Evolutionary conservation across 2,329 filamentous ascomycete species (phyloP).

Genomic region (Hymenoscyphus fraxineus): DNA sequence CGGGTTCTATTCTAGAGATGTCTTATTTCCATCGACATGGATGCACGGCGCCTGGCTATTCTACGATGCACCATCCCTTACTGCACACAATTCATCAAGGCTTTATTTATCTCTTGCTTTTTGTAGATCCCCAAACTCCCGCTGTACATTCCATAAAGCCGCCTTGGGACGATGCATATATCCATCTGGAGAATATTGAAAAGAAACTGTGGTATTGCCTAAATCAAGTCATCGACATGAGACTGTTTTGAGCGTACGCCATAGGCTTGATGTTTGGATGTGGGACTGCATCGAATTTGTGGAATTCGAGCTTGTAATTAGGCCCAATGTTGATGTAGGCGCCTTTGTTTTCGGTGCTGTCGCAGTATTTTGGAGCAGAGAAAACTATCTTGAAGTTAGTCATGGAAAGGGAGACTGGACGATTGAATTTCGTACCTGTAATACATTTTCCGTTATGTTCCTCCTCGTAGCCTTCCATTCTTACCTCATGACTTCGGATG

Average conservation of each 20-base stretch:
- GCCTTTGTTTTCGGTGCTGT: slow-evolving; percentile 95
- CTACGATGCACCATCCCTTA: slow-evolving; percentile 3
- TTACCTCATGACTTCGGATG: slow-evolving; percentile 94
- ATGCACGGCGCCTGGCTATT: slow-evolving; percentile 13
- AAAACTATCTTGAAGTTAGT: slow-evolving; percentile 60
- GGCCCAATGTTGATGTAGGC: slow-evolving; percentile 96
- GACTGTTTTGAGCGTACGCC: slow-evolving; percentile 81
- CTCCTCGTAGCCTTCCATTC: slow-evolving; percentile 99
- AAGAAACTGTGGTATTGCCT: slow-evolving; percentile 8
- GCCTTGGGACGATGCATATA: slow-evolving; percentile 9
- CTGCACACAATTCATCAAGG: background rate
- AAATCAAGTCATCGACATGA: slow-evolving; percentile 53
- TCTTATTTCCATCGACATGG: slow-evolving; percentile 1
- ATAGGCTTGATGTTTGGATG: slow-evolving; percentile 96
- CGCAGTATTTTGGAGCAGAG: slow-evolving; percentile 95
- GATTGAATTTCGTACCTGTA: slow-evolving; percentile 57
- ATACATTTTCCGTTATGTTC: slow-evolving; percentile 96
- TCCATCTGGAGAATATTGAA: slow-evolving; percentile 12
- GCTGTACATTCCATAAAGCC: slow-evolving; percentile 12
- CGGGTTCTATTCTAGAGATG: slow-evolving; percentile 9
- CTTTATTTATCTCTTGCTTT: slow-evolving; percentile 10
- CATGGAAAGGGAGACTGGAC: background rate
- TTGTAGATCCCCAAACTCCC: slow-evolving; percentile 16
- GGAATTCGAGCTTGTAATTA: slow-evolving; percentile 85
- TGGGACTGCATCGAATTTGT: slow-evolving; percentile 93